Evolutionary conservation across 768 basidiomycete genomes (phyloP).

Genomic region (Kwoniella dejecticola): DNA sequence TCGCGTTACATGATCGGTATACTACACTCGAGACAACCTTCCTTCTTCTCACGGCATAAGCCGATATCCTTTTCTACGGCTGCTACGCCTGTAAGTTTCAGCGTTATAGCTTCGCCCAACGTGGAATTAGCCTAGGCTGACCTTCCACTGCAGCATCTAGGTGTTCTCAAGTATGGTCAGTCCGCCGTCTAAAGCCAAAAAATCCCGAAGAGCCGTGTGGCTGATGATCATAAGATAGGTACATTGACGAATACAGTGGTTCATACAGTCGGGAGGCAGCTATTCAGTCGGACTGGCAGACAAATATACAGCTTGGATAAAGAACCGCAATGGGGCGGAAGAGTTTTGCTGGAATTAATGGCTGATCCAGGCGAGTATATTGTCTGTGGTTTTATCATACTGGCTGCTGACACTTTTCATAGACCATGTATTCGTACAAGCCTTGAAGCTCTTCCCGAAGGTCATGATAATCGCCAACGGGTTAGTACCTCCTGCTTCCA

Average conservation of each 20-base stretch:
- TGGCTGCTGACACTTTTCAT: neutral
- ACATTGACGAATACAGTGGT: conserved; percentile 36
- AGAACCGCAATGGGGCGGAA: conserved; percentile 34
- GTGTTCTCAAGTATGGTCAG: conserved; percentile 43
- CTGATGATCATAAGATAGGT: conserved; percentile 14
- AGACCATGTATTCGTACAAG: conserved; percentile 48
- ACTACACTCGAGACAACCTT: conserved; percentile 33
- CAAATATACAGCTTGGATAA: conserved; percentile 50
- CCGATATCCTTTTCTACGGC: conserved; percentile 50
- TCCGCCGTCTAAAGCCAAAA: too few species aligned
- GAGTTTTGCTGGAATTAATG: conserved; percentile 49
- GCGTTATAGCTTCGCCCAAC: neutral
- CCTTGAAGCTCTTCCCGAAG: conserved; percentile 44
- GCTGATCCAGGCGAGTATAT: conserved; percentile 44
- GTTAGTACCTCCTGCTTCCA: conserved; percentile 28
- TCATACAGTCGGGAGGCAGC: conserved; percentile 27
- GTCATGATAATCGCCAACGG: conserved; percentile 51
- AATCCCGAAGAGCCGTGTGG: neutral
- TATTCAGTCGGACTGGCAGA: conserved; percentile 46
- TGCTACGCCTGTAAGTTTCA: conserved; percentile 46
- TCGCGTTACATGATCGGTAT: conserved; percentile 51
- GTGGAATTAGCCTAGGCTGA: too few species aligned
- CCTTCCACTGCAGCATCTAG: conserved; percentile 36
- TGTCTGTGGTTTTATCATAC: neutral
- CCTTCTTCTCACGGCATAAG: conserved; percentile 42